These are phyloP conservation scores for Yamadazyma membranifaciens DNA, from an alignment of 1,139 yeast genomes.

Conservation along the genomic window DNA sequence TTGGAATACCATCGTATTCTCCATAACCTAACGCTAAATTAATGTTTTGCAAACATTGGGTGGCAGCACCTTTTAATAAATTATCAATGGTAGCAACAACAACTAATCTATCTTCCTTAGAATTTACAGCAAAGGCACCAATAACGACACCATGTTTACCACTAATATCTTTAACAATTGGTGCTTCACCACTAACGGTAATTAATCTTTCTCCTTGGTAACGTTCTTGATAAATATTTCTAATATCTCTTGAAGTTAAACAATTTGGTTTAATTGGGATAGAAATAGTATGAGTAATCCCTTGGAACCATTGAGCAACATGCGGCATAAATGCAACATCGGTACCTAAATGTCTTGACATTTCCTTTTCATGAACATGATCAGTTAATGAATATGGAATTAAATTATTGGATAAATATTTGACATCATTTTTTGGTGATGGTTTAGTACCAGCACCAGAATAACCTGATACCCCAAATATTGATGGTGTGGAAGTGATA, in stretches of 20 bases:
- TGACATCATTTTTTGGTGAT: constrained; percentile 87
- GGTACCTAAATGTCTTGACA: constrained; percentile 73
- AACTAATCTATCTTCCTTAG: constrained; percentile 87
- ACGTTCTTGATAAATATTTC: constrained; percentile 83
- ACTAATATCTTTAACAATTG: constrained; percentile 84
- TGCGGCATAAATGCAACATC: constrained; percentile 93
- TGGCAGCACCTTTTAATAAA: constrained; percentile 95
- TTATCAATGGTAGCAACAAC: constrained; percentile 94
- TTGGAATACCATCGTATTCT: constrained; percentile 93
- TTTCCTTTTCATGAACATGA: constrained; percentile 94
- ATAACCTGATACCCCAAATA: constrained; percentile 96
- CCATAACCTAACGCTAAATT: constrained; percentile 87
- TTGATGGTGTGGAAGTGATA: constrained; percentile 68
- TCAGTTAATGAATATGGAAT: constrained; percentile 96
- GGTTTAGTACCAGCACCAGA: constrained; percentile 99
- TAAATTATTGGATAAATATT: constrained; percentile 71
- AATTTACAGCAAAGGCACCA: constrained; percentile 94
- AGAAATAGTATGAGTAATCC: constrained; percentile 87
- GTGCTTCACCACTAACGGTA: constrained; percentile 85
- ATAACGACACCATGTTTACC: constrained; percentile 93
- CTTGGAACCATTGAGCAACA: constrained; percentile 99
- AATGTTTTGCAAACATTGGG: constrained; percentile 95
- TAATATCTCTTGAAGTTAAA: constrained; percentile 76
- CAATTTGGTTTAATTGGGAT: constrained; percentile 76
- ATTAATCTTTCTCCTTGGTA: constrained; percentile 86